Evolutionary conservation across 805 yeast species (phyloP).

Genomic region (Novakomyces olei): DNA sequence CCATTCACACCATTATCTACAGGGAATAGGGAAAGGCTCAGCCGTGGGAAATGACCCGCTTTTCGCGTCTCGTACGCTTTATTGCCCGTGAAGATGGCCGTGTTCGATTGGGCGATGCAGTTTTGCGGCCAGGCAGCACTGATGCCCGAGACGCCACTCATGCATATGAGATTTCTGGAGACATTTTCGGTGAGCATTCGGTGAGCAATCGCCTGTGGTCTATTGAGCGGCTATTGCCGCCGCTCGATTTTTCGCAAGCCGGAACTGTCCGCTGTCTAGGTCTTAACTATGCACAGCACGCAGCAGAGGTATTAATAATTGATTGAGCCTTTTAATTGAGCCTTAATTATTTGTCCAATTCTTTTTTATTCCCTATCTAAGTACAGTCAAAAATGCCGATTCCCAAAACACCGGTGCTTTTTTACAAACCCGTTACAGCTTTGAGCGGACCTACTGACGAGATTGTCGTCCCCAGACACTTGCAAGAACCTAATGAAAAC

Average conservation of each 20-base stretch:
- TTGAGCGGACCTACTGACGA: slow-evolving; percentile 23
- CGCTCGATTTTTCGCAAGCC: slow-evolving; percentile 19
- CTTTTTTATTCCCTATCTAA: no score
- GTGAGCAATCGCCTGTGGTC: slow-evolving; percentile 19
- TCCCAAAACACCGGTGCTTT: slow-evolving; percentile 29
- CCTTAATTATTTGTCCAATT: no score
- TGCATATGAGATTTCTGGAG: slow-evolving; percentile 27
- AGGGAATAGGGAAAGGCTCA: no score
- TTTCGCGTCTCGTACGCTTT: slow-evolving; percentile 22
- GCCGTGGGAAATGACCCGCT: no score
- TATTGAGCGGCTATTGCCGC: slow-evolving; percentile 20
- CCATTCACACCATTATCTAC: no score
- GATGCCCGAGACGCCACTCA: slow-evolving; percentile 21
- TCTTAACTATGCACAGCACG: slow-evolving; percentile 27
- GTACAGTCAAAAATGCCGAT: slow-evolving; percentile 14
- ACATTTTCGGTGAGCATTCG: slow-evolving; percentile 20
- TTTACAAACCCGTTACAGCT: slow-evolving; percentile 29
- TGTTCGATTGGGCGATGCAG: slow-evolving; percentile 28
- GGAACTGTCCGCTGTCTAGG: slow-evolving; percentile 28
- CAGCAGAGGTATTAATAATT: no score
- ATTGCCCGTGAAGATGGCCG: slow-evolving; percentile 22
- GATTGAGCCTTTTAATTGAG: no score
- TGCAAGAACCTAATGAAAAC: slow-evolving; percentile 8
- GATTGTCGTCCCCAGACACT: slow-evolving; percentile 20
- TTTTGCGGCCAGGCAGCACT: slow-evolving; percentile 15